Base-by-base conservation (phyloP, 352 stramenopile species). In the Phytophthora crassamura region DNA sequence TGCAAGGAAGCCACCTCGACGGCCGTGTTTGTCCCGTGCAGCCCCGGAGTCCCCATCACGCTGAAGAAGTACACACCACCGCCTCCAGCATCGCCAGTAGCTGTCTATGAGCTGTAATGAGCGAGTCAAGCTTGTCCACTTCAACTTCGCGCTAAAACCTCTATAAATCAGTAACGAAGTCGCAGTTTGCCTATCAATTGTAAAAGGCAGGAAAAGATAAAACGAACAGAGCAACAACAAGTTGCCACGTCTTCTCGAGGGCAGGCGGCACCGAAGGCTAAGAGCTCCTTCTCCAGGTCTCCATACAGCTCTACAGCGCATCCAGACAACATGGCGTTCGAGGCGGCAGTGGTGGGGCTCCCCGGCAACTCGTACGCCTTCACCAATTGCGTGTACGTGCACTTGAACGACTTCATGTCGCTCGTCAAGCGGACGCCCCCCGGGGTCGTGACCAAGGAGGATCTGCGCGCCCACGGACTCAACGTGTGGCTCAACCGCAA, bases 401-500 rank as follows among this genome's bases (percentile, higher is more conserved):
- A 89, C 64, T 51, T 79, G 39, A 80, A 94, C 18, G 85, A 93
- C 60, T 94, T 95, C 62, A 77, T 86, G 59, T 64, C 72, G 45
- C 74, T 95, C 45, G 80, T 93, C 40, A 75, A 75, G 38, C 67
- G 86, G 59, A 88, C 77, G 43, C 87, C 87, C 12, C 65, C 73
- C 5, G 82, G 87, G 7, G 56, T 91, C 52, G 78, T 78, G n/a
- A 77, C 72, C 15, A 89, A 89, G 53, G 87, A 95, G 32, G 75
- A 93, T 32, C 63, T 95, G 32, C 77, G 80, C 16, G 87, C 84
- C 15, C 77, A 84, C 39, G 87, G 87, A 0, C 80, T 95, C 40
- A 92, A 93, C 46, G 74, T 93, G 20, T 95, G 86, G 85, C 68
- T 94, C 25, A 91, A 93, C 67, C 70, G 71, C 72, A 93, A 93